Percentiles rank a stretch among this genome's conserved stretches.
Conservation (phyloP, 2,329 filamentous ascomycete species). For the Nemania sp. region DNA sequence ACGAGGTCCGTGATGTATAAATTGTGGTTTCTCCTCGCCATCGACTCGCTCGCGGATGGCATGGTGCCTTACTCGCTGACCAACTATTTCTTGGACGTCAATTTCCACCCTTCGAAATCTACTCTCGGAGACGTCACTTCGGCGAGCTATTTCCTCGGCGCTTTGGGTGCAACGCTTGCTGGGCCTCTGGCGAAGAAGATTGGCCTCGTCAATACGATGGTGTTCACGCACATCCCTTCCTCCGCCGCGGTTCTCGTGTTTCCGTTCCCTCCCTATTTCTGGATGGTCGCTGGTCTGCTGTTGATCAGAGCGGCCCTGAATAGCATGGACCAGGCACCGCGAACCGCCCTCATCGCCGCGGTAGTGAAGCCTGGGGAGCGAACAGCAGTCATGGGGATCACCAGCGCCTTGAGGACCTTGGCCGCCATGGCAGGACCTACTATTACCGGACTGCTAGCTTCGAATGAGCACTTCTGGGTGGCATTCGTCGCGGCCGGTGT, state of each 20-base stretch:
- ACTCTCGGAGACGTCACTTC: slow-evolving; percentile 64
- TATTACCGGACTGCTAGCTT: slow-evolving; percentile 60
- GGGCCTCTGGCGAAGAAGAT: slow-evolving; percentile 61
- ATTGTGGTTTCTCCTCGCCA: slow-evolving; percentile 66
- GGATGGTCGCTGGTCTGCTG: slow-evolving; percentile 58
- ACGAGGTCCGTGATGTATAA: slow-evolving; percentile 65
- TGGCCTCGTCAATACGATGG: slow-evolving; percentile 68
- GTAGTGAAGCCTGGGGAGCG: slow-evolving; percentile 67
- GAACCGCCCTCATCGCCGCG: slow-evolving; percentile 68
- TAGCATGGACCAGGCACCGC: slow-evolving; percentile 71
- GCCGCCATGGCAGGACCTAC: slow-evolving; percentile 59
- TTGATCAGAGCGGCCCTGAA: slow-evolving; percentile 66
- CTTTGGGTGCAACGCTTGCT: slow-evolving; percentile 59
- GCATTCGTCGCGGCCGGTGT: slow-evolving; percentile 62
- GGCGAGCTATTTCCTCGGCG: slow-evolving; percentile 56
- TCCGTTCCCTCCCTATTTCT: slow-evolving; percentile 56
- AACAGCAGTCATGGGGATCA: slow-evolving; percentile 73
- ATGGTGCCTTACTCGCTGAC: slow-evolving; percentile 65
- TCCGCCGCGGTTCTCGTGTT: slow-evolving; percentile 65
- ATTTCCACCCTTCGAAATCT: slow-evolving; percentile 60
- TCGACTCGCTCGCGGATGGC: slow-evolving; percentile 69
- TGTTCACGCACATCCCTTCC: slow-evolving; percentile 65
- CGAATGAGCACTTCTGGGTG: slow-evolving; percentile 60
- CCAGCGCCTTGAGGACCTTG: slow-evolving; percentile 62
- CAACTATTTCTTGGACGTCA: slow-evolving; percentile 61